Base-by-base conservation (phyloP, 202 grass and related monocot genomes). In the Zizania palustris region DNA sequence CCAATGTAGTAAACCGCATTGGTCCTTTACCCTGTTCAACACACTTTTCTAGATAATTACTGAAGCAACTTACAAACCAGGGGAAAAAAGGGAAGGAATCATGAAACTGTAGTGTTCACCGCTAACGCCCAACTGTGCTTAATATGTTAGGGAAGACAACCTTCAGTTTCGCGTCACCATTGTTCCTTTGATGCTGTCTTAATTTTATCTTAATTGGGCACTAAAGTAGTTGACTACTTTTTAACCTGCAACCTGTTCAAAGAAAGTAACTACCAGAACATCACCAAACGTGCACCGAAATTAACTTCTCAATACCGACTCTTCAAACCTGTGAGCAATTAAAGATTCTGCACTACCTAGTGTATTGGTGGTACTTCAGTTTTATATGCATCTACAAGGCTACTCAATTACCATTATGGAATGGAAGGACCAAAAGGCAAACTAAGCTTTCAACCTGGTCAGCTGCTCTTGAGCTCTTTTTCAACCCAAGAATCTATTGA, bases 361-460 rank as follows among this genome's bases (percentile, higher is more conserved):
- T 59, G 12, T 59, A 22, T 21, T 19, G 20, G 19, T 14, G n/a
- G 40, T 18, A 10, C 49, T 67, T 15, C 69, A 63, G 85, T 38
- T 28, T 74, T 76, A 60, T 45, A 60, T 74, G 66, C 67, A 72
- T 9, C 78, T 18, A 49, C 43, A 60, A 39, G 42, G 54, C 45
- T 59, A 50, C 35, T 54, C 57, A 82, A 60, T 44, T 49, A 18
- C 66, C 11, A 72, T 34, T 11, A 56, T 46, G 40, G 28, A 81
- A 81, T 19, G 33, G 60, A 77, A 16, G 50, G 76, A 46, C 20
- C 13, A 60, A 78, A 80, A 16, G 46, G 76, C 60, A 60, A 72
- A 57, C 9, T 37, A 65, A 80, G 54, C 71, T 84, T 75, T 61
- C 81, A 81, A 80, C 61, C 61, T 67, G n/a, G n/a, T n/a, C n/a